Conservation (phyloP, 2,329 filamentous ascomycete species). For the Trichoderma oligosporum region DNA sequence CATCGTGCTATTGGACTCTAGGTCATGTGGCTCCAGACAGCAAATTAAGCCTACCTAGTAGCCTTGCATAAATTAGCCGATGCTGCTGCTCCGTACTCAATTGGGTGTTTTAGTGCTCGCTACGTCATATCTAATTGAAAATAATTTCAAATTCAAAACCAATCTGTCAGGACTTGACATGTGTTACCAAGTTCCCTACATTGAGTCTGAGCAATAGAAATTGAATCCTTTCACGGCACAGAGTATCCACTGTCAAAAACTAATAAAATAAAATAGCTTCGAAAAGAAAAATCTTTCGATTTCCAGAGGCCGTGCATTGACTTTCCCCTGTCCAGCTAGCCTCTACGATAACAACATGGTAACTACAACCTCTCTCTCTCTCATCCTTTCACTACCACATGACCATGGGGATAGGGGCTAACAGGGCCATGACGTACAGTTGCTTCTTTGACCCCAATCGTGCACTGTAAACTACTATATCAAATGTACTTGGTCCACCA, state of each 20-base stretch:
- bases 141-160: no score
- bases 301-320: neutral
- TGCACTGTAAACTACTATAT: no score
- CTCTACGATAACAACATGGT: neutral
- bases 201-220: no score
- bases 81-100: neutral
- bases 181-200: no score
- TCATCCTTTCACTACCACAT: neutral
- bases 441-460: no score
- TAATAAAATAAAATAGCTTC: no score
- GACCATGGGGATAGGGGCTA: neutral
- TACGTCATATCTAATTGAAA: constrained; percentile 3
- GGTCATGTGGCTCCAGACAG: constrained; percentile 2
- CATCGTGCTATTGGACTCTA: neutral
- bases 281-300: no score
- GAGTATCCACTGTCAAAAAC: no score
- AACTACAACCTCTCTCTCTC: neutral
- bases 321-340: neutral
- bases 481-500: neutral
- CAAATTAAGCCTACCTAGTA: constrained; percentile 5
- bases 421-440: constrained; percentile 6
- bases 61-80: no score
- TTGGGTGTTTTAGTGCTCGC: constrained; percentile 2
- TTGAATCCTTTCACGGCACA: no score
- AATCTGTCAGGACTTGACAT: no score